Evolutionary conservation across 768 basidiomycete species (phyloP), one percentile per base, ranked within the genome.

Genomic region (Mycena indigotica): DNA sequence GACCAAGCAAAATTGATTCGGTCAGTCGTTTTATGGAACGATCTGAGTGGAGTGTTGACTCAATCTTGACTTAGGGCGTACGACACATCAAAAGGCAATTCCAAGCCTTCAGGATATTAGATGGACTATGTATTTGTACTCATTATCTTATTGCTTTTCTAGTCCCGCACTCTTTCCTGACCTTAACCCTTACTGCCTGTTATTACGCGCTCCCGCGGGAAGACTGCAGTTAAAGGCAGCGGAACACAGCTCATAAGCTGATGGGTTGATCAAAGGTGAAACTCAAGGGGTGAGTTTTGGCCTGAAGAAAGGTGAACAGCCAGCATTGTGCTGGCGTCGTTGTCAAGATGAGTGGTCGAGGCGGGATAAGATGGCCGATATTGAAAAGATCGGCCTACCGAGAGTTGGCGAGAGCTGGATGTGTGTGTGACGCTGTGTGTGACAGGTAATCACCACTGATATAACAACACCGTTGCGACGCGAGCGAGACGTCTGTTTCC

Each of bases 1-100:
- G 95, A 96, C 72, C 95, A 98, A 71, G 82, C 90, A 49, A 81
- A 85, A 66, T 75, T 94, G 58, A 93, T 94, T 64, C 77, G 92
- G 53, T 91, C 6, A 48, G 46, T 28, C 15, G 8, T 19, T 21
- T 26, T 12, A 25, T 26, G 21, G n/a, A n/a, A 24, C 25, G 25
- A 48, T 28, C 10, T 48, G 5, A 13, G 23, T 8, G 15, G 21
- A 5, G 46, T n/a, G 41, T 19, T 8, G 5, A 8, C 46, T 48
- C 6, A 48, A 6, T 21, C 6, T 28, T 6, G 15, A 26, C 15
- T 5, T 26, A 48, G 58, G 38, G 62, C 62, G 26, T 63, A 95
- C 67, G 93, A 94, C 72, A 94, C 93, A 32, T 89, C 90, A 28
- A 86, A 90, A 69, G 81, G 87, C 57, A 73, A 81, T 64, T 80